Percentiles rank a stretch among this genome's conserved stretches.
Conservation (phyloP, 176 grass and related monocot genomes). For the Lolium rigidum region DNA sequence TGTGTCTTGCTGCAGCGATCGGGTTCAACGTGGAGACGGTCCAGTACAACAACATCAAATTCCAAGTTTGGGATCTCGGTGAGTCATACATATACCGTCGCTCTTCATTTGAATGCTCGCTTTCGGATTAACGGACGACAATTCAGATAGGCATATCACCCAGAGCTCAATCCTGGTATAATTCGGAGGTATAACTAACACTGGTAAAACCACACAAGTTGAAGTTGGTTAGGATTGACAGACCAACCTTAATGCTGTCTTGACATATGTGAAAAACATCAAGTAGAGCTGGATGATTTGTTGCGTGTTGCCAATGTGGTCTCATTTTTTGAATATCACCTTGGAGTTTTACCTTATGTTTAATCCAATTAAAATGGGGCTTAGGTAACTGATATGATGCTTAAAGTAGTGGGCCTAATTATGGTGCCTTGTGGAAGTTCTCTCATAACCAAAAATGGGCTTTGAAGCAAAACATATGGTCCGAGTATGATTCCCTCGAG, state of each 20-base stretch:
- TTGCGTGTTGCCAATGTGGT: too few relatives aligned
- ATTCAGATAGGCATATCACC: neutral
- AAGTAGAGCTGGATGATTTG: too few relatives aligned
- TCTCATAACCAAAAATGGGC: too few relatives aligned
- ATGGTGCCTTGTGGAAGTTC: too few relatives aligned
- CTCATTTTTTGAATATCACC: neutral
- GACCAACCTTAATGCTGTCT: neutral
- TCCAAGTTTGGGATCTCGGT: conserved; percentile 99
- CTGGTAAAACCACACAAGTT: neutral
- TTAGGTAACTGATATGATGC: neutral
- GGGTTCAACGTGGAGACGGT: conserved; percentile 99
- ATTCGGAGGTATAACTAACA: neutral
- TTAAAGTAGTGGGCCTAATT: too few relatives aligned
- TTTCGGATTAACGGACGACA: neutral
- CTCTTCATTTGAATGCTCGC: conserved; percentile 26
- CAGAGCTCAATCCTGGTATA: neutral
- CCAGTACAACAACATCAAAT: conserved; percentile 98
- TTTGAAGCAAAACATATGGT: neutral
- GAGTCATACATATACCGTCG: neutral
- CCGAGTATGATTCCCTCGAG: neutral
- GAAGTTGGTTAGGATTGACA: neutral
- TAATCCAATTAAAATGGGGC: neutral
- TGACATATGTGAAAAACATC: too few relatives aligned
- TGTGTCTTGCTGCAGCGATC: conserved; percentile 70
- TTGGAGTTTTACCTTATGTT: neutral